Base-by-base conservation (phyloP, 2,329 filamentous ascomycete species). In the Fusarium gaditjirri region DNA sequence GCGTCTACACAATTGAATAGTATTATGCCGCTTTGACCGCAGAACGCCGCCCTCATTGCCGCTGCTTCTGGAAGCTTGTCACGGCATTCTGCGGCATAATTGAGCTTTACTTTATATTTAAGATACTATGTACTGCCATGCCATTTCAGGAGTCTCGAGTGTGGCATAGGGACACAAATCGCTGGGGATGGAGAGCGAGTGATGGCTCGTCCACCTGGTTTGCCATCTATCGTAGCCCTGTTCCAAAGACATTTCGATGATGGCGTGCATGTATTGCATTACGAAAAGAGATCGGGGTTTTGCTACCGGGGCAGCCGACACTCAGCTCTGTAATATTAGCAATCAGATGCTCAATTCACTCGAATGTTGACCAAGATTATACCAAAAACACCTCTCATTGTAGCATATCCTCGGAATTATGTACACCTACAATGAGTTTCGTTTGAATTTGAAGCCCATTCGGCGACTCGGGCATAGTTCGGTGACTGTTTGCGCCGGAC, bases 391-490 rank as follows among this genome's bases (percentile, higher is more conserved):
- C 3, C 8, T 33, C 36, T 60, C 23, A 42, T 11, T 42, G 36
- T 31, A 35, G 27, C 49, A 57, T 38, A 27, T 53, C n/a, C 47
- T 62, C 47, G 46, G 58, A 29, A 13, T 62, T 47, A 23, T 47
- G 27, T n/a, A 57, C 27, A 29, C 56, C 33, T 35, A 54, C n/a
- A 38, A 19, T 14, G 31, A 36, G 67, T 36, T 57, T 33, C 21
- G 16, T 42, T 25, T 36, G 36, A 68, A 53, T 35, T 31, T 31
- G 31, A 56, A 53, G 25, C 29, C 38, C 44, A 41, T 49, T 71
- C 65, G 71, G 61, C 44, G 57, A 64, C 58, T 77, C 67, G 78
- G 78, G 65, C 75, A 78, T 79, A 77, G 75, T 72, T 80, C 78
- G 78, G 78, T 68, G 59, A 79, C 62, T 60, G 68, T 59, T 59